Base-by-base conservation (phyloP, 2,329 filamentous ascomycete species). In the Allantophomopsis cytisporea region DNA sequence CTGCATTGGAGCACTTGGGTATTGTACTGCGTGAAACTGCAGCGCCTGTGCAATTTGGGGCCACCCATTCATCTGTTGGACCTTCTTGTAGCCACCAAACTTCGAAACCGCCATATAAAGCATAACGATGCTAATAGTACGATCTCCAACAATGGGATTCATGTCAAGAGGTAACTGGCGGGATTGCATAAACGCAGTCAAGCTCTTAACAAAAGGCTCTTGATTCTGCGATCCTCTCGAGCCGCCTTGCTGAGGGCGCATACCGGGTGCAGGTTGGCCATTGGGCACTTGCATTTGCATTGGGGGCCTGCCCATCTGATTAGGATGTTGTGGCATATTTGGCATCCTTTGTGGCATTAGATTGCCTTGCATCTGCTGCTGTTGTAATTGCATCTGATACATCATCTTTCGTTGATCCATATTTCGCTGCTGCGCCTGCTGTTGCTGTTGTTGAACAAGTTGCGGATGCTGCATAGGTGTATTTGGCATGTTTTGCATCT, bases 311-410 rank as follows among this genome's bases (percentile, higher is more conserved):
- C 40, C 39, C 43, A 55, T 48, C 13, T 50, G 44, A 39, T 49
- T 56, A 5, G 47, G 47, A 41, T 47, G 50, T 1, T 50, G 48
- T 17, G 69, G 65, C 53, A 71, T 66, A 31, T 65, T 68, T 7
- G 53, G 53, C 35, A 35, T 59, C 59, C 44, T 50, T 51, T 46
- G 64, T 2, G 43, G 40, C 45, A 54, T 47, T 32, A 52, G 13
- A 39, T 43, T 49, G 50, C 72, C 65, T 46, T 80, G 75, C 44
- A 83, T 76, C 32, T 82, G 70, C 51, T 88, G 83, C 41, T 81
- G 76, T 51, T 93, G 83, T 39, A 93, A 60, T 44, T 84, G 81
- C 75, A 93, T 83, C 50, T 93, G 84, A 52, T 93, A 89, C 37
- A 80, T 62, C 41, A 76, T 71, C 51, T 86, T 81, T 47, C 86